Evolutionary conservation across 345 rosid genomes (phyloP).

Genomic region (Balakata baccata): DNA sequence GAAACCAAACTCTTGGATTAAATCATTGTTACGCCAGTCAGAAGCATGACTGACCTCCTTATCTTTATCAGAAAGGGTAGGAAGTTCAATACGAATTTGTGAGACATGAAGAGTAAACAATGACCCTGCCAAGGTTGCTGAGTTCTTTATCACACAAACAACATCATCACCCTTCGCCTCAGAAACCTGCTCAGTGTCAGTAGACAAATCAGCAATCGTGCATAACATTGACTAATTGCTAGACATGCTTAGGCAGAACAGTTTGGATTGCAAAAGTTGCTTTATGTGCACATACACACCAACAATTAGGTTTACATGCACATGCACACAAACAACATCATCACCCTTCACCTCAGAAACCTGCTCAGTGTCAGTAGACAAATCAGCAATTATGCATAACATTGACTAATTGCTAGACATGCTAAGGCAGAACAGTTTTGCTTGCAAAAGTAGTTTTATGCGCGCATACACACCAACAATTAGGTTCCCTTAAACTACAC

Average conservation of each 20-base stretch:
- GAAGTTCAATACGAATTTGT: constrained; percentile 81
- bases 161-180: constrained; percentile 85
- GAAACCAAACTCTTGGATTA: background rate
- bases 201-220: constrained; percentile 11
- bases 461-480: background rate
- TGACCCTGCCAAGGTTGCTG: constrained; percentile 85
- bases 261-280: no score
- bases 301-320: background rate
- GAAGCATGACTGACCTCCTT: constrained; percentile 58
- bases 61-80: constrained; percentile 83
- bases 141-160: constrained; percentile 74
- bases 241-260: background rate
- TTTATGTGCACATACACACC: no score
- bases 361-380: constrained; percentile 37
- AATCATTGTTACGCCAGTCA: background rate
- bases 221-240: background rate
- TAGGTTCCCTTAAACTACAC: background rate
- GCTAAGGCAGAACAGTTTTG: background rate
- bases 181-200: constrained; percentile 51
- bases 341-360: constrained; percentile 77
- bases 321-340: constrained; percentile 79
- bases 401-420: background rate
- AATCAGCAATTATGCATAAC: constrained; percentile 4
- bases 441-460: no score
- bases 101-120: constrained; percentile 83